A percentile compares a stretch with the other conserved stretches of the same genome.
Conservation (phyloP, 2,329 filamentous ascomycete species). For the Ceratocystis variospora region DNA sequence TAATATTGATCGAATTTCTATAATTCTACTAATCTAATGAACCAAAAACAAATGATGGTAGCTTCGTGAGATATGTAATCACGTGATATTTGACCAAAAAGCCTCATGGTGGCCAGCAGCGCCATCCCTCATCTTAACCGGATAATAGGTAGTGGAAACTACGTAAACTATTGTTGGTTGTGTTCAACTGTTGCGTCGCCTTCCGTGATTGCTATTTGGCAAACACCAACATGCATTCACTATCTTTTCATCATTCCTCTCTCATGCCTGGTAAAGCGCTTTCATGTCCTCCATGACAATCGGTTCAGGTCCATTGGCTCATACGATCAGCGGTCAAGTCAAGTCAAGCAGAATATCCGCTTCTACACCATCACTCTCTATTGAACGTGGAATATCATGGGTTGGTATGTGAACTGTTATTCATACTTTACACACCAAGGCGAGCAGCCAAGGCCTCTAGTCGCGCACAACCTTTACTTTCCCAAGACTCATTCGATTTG, state of each 20-base stretch:
- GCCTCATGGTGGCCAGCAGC: background rate
- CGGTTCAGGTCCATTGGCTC: background rate
- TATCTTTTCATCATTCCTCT: background rate
- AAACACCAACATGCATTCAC: background rate
- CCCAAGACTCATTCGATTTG: slow-evolving; percentile 7
- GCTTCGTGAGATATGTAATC: background rate
- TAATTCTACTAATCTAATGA: background rate
- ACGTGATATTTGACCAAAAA: background rate
- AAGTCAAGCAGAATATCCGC: too few relatives aligned
- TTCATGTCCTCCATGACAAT: background rate
- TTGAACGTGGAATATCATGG: background rate
- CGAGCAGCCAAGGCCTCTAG: background rate
- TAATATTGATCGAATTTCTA: background rate
- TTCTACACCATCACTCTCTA: background rate
- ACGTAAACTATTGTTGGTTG: too few relatives aligned
- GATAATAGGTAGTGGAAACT: background rate
- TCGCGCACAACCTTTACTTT: background rate
- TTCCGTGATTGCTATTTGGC: background rate
- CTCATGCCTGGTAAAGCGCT: background rate
- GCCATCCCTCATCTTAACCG: background rate
- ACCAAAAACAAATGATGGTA: too few relatives aligned
- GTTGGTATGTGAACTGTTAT: slow-evolving; percentile 5
- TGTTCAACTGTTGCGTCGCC: background rate
- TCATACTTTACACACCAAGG: slow-evolving; percentile 14
- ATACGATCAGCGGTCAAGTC: background rate